phyloP scores from a whole-genome alignment of 805 yeast species.

The Maudiozyma barnettii region DNA sequence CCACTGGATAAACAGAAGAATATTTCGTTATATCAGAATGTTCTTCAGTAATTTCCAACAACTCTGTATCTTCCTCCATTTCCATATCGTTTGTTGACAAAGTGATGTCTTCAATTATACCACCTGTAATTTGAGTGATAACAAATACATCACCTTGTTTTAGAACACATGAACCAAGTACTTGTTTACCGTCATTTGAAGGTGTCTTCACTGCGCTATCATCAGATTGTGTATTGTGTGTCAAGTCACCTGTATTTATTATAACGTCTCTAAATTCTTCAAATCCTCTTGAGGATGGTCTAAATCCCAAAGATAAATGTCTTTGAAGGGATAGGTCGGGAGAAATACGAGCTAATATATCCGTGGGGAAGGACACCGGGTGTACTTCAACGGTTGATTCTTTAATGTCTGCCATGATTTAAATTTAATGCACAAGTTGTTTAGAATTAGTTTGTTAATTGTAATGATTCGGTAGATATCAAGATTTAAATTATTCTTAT shows the following conservation, averaged over 20 bases:
- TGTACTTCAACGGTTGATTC: slow-evolving; percentile 21
- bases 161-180: slow-evolving; percentile 60
- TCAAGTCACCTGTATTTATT: slow-evolving; percentile 31
- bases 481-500: no score
- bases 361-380: slow-evolving; percentile 65
- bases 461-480: no score
- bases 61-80: slow-evolving; percentile 19
- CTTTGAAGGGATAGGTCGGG: slow-evolving; percentile 78
- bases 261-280: slow-evolving; percentile 60
- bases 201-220: background rate
- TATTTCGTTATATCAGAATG: slow-evolving; percentile 23
- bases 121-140: slow-evolving; percentile 62
- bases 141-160: slow-evolving; percentile 66
- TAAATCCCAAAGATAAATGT: slow-evolving; percentile 61
- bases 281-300: slow-evolving; percentile 66
- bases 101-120: slow-evolving; percentile 46
- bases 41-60: slow-evolving; percentile 13
- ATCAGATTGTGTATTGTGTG: slow-evolving; percentile 22
- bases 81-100: slow-evolving; percentile 37
- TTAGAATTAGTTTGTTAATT: no score
- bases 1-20: slow-evolving; percentile 56
- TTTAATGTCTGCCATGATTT: slow-evolving; percentile 10
- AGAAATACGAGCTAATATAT: slow-evolving; percentile 70
- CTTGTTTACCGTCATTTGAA: slow-evolving; percentile 13
- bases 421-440: no score